These are phyloP conservation scores for Asterella californica DNA, from an alignment of 225 moss, liverwort and hornwort species.

Conservation along the genomic window DNA sequence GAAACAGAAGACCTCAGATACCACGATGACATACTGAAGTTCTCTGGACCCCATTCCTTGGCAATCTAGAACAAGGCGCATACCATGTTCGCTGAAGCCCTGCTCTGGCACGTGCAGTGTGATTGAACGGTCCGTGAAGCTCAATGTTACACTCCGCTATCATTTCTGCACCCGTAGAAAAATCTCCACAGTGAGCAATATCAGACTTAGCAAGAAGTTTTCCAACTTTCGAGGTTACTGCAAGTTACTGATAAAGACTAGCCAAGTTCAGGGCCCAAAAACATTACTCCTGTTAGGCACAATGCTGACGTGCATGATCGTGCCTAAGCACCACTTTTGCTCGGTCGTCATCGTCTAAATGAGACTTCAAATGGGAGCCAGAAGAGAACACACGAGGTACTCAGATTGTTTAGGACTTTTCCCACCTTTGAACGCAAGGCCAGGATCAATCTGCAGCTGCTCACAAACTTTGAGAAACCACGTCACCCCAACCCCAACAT, in stretches of 20 bases:
- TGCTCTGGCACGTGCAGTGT: conserved; percentile 67
- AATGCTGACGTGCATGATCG: not conserved
- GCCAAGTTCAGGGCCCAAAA: not conserved
- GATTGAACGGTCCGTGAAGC: conserved; percentile 86
- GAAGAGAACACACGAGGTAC: not conserved
- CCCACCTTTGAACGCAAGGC: conserved; percentile 65
- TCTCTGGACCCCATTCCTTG: not conserved
- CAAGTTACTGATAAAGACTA: too few species aligned
- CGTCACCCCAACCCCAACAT: conserved; percentile 84
- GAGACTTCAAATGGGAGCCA: not conserved
- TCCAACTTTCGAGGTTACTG: too few species aligned
- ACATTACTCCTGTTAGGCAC: not conserved
- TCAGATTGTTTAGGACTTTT: not conserved
- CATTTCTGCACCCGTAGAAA: conserved; percentile 45
- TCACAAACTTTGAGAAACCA: conserved; percentile 85
- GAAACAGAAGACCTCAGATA: not conserved
- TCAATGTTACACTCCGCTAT: conserved; percentile 62
- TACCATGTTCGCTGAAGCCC: conserved; percentile 84
- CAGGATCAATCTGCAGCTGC: conserved; percentile 62
- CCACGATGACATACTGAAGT: not conserved
- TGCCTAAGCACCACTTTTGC: too few species aligned
- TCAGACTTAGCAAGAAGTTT: not conserved
- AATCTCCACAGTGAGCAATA: not conserved
- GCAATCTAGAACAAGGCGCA: not conserved
- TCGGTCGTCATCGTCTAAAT: not conserved